phyloP scores from a whole-genome alignment of 305 asterid species.

The Solanum hybrid region DNA sequence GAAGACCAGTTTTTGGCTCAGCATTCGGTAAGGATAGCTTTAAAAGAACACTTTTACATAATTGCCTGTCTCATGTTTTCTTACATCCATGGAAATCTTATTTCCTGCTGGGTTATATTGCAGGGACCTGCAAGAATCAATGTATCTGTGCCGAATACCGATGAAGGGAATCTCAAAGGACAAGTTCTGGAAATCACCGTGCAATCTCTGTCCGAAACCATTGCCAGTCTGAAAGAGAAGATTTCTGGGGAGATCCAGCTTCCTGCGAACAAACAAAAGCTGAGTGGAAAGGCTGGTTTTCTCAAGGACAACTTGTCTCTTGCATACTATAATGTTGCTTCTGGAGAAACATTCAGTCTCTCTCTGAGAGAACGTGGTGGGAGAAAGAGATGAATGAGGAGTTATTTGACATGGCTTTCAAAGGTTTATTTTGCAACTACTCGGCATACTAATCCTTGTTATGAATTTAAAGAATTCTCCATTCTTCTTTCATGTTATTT shows the following conservation, averaged over 20 bases:
- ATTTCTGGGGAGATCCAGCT: conserved; percentile 90
- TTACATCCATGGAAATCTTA: neutral
- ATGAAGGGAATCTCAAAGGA: conserved; percentile 88
- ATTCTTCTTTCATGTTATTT: conserved; percentile 8
- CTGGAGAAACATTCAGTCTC: conserved; percentile 68
- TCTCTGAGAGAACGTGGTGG: conserved; percentile 99
- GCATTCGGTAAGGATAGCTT: conserved; percentile 40
- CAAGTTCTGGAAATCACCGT: conserved; percentile 72
- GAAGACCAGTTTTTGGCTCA: conserved; percentile 82
- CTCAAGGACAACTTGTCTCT: conserved; percentile 93
- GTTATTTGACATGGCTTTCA: conserved; percentile 11
- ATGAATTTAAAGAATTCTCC: neutral
- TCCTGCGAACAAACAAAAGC: conserved; percentile 92
- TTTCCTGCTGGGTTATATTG: conserved; percentile 13
- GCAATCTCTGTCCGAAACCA: conserved; percentile 72
- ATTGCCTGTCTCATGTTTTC: neutral
- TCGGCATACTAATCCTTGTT: conserved; percentile 2
- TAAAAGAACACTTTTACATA: neutral
- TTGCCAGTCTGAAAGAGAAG: conserved; percentile 86
- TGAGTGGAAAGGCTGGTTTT: conserved; percentile 98
- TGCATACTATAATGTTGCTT: conserved; percentile 76
- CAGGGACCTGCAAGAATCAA: conserved; percentile 77
- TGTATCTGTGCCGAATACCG: conserved; percentile 71
- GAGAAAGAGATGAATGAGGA: conserved; percentile 70
- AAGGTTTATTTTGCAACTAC: conserved; percentile 33